phyloP scores from a whole-genome alignment of 345 rosid species.

The Syzygium jambos region DNA sequence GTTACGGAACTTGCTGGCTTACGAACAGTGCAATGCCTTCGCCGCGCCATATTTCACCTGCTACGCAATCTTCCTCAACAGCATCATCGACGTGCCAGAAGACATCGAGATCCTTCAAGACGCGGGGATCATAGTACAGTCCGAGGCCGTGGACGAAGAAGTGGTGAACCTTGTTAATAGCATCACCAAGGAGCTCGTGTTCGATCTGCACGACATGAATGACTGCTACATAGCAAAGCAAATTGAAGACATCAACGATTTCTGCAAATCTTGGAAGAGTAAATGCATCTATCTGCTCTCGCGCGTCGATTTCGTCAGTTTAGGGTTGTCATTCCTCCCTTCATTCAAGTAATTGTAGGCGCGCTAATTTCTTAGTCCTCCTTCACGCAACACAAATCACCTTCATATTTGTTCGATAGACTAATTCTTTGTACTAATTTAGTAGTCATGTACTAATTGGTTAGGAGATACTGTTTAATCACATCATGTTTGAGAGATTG shows the following conservation, averaged over 20 bases:
- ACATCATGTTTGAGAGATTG: not conserved
- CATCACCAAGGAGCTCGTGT: constrained; percentile 2
- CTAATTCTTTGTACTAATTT: not conserved
- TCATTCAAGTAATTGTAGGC: not conserved
- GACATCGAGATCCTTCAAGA: constrained; percentile 1
- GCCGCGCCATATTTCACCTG: not conserved
- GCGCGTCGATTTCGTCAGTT: not conserved
- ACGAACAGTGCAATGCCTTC: not conserved
- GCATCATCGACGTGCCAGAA: not conserved
- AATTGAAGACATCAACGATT: not conserved
- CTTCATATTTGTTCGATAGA: not conserved
- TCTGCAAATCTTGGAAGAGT: not conserved
- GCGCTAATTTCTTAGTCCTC: not conserved
- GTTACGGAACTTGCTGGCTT: not conserved
- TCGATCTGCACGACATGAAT: constrained; percentile 1
- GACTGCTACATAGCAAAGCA: constrained; percentile 2
- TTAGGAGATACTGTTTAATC: not conserved
- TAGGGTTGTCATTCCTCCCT: not conserved
- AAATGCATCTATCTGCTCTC: not conserved
- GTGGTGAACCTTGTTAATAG: not conserved
- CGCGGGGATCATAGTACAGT: not conserved
- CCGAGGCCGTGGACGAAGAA: not conserved
- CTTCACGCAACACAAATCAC: not conserved
- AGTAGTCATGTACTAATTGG: not conserved
- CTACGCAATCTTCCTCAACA: not conserved